These are phyloP conservation scores for Echites panduratus DNA, from an alignment of 257 asterid genomes.

Conservation along the genomic window DNA sequence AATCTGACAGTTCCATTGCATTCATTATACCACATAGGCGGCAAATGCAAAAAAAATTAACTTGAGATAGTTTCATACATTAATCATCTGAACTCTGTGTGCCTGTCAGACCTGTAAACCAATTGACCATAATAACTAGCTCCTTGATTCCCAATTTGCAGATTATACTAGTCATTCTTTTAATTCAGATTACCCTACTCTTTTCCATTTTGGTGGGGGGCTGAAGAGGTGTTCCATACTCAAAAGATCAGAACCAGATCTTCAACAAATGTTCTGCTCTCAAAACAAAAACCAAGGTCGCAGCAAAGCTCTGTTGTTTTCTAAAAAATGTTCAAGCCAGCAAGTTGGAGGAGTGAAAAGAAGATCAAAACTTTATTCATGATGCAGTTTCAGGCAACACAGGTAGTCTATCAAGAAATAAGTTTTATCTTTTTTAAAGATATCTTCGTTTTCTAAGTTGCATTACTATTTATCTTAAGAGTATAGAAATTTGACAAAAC, in stretches of 20 bases:
- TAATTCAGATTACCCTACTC: not conserved
- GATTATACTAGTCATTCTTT: not conserved
- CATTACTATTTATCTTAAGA: not conserved
- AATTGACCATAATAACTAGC: not conserved
- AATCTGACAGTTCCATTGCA: slow-evolving; percentile 6
- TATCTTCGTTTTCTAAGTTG: not conserved
- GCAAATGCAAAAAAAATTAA: not conserved
- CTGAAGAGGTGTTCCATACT: slow-evolving; percentile 1
- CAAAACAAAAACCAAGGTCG: not conserved
- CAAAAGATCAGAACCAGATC: slow-evolving; percentile 5
- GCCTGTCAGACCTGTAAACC: not conserved
- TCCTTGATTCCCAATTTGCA: not conserved
- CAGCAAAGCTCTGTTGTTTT: not conserved
- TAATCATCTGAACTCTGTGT: not conserved
- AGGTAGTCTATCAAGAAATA: slow-evolving; percentile 38
- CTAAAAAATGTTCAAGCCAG: slow-evolving; percentile 71
- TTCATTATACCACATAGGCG: slow-evolving; percentile 8
- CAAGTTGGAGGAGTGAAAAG: slow-evolving; percentile 57
- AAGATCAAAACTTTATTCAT: slow-evolving; percentile 75
- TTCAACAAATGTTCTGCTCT: slow-evolving; percentile 13
- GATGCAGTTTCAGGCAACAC: slow-evolving; percentile 85
- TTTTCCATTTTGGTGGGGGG: slow-evolving; percentile 2
- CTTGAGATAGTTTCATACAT: too few relatives aligned
- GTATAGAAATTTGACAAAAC: too few relatives aligned
- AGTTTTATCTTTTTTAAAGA: not conserved